These are phyloP conservation scores for Saccharomycopsis olivae DNA, from an alignment of 805 yeast genomes.

Conservation along the genomic window DNA sequence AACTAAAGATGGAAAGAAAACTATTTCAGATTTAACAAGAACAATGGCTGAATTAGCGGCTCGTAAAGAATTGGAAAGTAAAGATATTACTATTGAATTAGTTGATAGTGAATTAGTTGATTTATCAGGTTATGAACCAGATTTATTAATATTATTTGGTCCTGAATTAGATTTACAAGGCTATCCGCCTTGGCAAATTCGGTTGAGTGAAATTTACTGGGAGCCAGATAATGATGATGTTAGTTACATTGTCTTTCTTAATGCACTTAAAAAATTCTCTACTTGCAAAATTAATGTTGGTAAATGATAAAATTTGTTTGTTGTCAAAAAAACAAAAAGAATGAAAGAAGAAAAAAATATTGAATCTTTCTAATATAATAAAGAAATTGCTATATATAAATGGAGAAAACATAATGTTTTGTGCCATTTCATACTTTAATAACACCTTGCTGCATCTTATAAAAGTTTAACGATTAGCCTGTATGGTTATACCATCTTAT, in stretches of 20 bases:
- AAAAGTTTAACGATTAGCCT: too few species aligned
- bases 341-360: too few species aligned
- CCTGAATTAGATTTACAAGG: slow-evolving; percentile 88
- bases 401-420: too few species aligned
- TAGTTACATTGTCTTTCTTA: slow-evolving; percentile 69
- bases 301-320: slow-evolving; percentile 31
- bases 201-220: slow-evolving; percentile 86
- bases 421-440: too few species aligned
- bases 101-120: slow-evolving; percentile 66
- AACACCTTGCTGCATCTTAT: too few species aligned
- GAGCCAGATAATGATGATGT: slow-evolving; percentile 78
- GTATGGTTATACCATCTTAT: too few species aligned
- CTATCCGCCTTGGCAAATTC: slow-evolving; percentile 95
- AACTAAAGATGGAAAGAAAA: slow-evolving; percentile 76
- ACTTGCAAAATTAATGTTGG: slow-evolving; percentile 85
- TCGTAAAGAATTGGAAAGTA: slow-evolving; percentile 44
- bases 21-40: slow-evolving; percentile 78
- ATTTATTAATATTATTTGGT: slow-evolving; percentile 71
- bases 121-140: slow-evolving; percentile 88
- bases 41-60: slow-evolving; percentile 72
- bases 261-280: slow-evolving; percentile 68
- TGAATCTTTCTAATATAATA: too few species aligned
- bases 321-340: too few species aligned
- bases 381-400: too few species aligned
- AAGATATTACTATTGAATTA: slow-evolving; percentile 63